These are phyloP conservation scores for Phytophthora melonis DNA, from an alignment of 352 stramenopile genomes.

Conservation along the genomic window DNA sequence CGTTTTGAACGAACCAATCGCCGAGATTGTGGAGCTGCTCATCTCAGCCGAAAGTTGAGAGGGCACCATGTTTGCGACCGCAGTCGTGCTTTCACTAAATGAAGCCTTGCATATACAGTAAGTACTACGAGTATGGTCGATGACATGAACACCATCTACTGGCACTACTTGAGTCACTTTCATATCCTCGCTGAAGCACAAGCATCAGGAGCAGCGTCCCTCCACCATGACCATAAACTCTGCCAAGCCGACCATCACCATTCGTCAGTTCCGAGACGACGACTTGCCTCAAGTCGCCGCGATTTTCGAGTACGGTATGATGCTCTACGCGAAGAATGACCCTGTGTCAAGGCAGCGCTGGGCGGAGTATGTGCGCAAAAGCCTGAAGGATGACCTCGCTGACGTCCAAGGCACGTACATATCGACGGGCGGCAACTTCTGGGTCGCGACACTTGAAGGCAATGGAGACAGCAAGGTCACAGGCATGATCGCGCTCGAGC, in stretches of 20 bases:
- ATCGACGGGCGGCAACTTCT: slow-evolving; percentile 51
- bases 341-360: slow-evolving; percentile 21
- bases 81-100: background rate
- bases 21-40: background rate
- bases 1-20: background rate
- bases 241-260: slow-evolving; percentile 16
- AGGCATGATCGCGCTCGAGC: slow-evolving; percentile 41
- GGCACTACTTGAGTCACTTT: background rate
- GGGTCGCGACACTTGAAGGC: slow-evolving; percentile 42
- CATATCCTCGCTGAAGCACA: slow-evolving; percentile 3
- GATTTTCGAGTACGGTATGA: slow-evolving; percentile 54
- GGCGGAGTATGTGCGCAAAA: slow-evolving; percentile 44
- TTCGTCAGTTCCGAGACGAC: slow-evolving; percentile 44
- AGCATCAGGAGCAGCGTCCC: background rate
- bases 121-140: too few species aligned
- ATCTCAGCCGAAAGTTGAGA: slow-evolving; percentile 38
- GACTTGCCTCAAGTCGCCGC: slow-evolving; percentile 42
- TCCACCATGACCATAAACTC: slow-evolving; percentile 16
- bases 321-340: slow-evolving; percentile 43
- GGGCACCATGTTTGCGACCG: background rate
- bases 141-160: too few species aligned
- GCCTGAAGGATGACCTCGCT: slow-evolving; percentile 45
- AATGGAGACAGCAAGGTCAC: slow-evolving; percentile 28
- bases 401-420: slow-evolving; percentile 50
- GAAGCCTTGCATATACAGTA: background rate